These are phyloP conservation scores for Neopestalotiopsis sp. DNA, from an alignment of 2,329 filamentous ascomycete species.

Conservation along the genomic window DNA sequence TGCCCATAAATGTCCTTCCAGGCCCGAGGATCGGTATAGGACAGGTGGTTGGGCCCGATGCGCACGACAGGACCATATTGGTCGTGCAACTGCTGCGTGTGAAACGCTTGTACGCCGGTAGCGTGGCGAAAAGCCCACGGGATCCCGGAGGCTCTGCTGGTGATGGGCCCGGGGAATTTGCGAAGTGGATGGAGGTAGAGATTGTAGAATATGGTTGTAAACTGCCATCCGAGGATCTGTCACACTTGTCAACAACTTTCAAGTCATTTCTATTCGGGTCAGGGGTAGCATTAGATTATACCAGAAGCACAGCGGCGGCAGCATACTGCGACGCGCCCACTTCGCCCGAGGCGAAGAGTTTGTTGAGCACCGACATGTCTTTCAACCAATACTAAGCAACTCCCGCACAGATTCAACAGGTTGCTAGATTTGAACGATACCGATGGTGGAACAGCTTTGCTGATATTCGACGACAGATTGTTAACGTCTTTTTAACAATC, in stretches of 20 bases:
- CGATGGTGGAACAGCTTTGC: neutral
- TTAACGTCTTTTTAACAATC: neutral
- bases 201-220: slow-evolving; percentile 30
- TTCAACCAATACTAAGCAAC: neutral
- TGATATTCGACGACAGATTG: neutral
- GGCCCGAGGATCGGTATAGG: slow-evolving; percentile 34
- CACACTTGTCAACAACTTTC: neutral
- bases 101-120: slow-evolving; percentile 27
- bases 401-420: neutral
- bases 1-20: slow-evolving; percentile 41
- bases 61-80: slow-evolving; percentile 28
- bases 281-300: neutral
- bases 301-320: neutral
- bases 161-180: slow-evolving; percentile 30
- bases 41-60: slow-evolving; percentile 33
- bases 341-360: neutral
- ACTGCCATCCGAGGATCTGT: slow-evolving; percentile 28
- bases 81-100: slow-evolving; percentile 31
- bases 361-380: neutral
- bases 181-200: slow-evolving; percentile 35
- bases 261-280: neutral
- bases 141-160: slow-evolving; percentile 27
- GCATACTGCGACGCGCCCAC: neutral
- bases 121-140: slow-evolving; percentile 30
- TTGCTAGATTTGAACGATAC: neutral